Conservation (phyloP, 768 basidiomycete species). For the Punctularia strigosozonata region DNA sequence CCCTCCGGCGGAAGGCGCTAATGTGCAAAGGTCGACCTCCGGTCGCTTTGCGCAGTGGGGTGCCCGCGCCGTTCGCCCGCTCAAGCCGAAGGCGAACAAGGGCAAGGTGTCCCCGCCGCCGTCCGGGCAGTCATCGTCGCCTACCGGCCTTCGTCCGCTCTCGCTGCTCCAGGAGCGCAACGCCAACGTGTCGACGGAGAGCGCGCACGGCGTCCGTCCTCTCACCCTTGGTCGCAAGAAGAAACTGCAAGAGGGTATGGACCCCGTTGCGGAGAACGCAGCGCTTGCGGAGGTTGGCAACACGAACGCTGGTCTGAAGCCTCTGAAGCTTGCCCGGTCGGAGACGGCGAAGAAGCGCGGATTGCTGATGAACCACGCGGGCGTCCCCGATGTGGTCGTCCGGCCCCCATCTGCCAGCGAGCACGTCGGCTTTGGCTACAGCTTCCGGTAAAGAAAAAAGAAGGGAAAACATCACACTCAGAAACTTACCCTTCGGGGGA, state of each 20-base stretch:
- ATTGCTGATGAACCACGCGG: conserved; percentile 40
- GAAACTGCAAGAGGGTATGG: conserved; percentile 14
- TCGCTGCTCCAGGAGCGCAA: conserved; percentile 52
- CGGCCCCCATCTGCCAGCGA: conserved; percentile 45
- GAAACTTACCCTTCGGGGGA: too few relatives aligned
- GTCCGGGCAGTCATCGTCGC: conserved; percentile 12
- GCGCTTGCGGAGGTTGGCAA: conserved; percentile 16
- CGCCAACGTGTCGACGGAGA: conserved; percentile 21
- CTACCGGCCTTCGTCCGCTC: conserved; percentile 44
- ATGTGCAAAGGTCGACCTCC: conserved; percentile 6
- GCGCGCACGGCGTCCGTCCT: conserved; percentile 33
- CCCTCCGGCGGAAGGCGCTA: conserved; percentile 2
- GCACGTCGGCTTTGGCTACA: conserved; percentile 30
- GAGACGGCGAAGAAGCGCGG: conserved; percentile 56
- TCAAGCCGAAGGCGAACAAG: conserved; percentile 41
- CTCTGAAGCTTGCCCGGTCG: conserved; percentile 46
- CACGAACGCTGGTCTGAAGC: conserved; percentile 40
- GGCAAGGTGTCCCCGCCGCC: conserved; percentile 26
- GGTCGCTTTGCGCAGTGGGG: conserved; percentile 32
- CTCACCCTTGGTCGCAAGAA: conserved; percentile 44
- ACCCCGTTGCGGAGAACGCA: conserved; percentile 22
- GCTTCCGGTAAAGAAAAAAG: conserved; percentile 22
- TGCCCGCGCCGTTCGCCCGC: conserved; percentile 36
- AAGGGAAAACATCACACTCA: background rate
- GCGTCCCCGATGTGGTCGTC: conserved; percentile 48